These are phyloP conservation scores for Phytophthora fragariaefolia DNA, from an alignment of 352 stramenopile species.

Conservation along the genomic window DNA sequence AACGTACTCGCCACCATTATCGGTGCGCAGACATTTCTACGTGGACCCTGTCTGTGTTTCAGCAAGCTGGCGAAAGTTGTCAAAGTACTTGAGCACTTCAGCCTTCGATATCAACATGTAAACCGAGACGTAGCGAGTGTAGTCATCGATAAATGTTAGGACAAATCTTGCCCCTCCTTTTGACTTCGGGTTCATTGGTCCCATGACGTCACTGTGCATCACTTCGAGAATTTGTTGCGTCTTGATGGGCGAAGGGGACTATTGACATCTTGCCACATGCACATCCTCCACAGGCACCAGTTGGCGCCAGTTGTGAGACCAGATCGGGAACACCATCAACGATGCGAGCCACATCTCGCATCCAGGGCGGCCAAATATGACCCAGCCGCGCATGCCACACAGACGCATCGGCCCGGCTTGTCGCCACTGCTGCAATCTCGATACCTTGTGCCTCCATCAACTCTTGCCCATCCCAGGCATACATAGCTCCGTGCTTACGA, in stretches of 20 bases:
- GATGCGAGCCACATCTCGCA: not conserved
- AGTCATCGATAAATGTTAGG: conserved; percentile 34
- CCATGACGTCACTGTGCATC: conserved; percentile 19
- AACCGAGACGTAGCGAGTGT: conserved; percentile 17
- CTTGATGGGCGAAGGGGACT: not conserved
- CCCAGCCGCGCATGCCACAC: conserved; percentile 29
- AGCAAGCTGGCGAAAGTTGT: conserved; percentile 11
- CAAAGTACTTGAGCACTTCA: conserved; percentile 21
- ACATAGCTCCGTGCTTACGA: conserved; percentile 3
- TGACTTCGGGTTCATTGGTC: conserved; percentile 7
- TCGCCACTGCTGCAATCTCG: conserved; percentile 5
- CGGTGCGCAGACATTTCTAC: conserved; percentile 12
- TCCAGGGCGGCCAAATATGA: conserved; percentile 5
- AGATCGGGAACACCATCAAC: conserved; percentile 5
- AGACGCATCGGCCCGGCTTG: not conserved
- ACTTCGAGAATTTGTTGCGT: conserved; percentile 3
- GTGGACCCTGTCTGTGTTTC: conserved; percentile 12
- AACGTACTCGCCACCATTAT: conserved; percentile 36
- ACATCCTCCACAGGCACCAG: conserved; percentile 1
- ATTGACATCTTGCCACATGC: not conserved
- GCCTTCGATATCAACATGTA: conserved; percentile 39
- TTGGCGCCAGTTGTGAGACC: not conserved
- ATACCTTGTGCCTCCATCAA: not conserved
- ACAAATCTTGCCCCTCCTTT: conserved; percentile 8
- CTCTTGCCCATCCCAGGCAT: conserved; percentile 7